Base-by-base conservation (phyloP, 306 rosid species). In the Cucumis hystrix region DNA sequence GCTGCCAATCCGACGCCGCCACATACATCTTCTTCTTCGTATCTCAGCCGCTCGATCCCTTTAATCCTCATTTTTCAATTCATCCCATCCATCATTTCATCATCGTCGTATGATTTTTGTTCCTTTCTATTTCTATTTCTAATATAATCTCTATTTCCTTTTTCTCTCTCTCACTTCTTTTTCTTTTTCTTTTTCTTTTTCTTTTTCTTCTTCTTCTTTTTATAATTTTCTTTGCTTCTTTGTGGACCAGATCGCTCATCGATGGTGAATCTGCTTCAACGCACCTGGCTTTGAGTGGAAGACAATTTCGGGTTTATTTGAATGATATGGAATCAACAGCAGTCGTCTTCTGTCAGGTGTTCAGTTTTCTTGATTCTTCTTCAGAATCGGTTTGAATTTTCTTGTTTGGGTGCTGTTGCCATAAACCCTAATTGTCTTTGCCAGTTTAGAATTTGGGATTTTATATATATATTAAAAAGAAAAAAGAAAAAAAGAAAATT, bases 311-410 rank as follows among this genome's bases (percentile, higher is more conserved):
- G 40, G 77, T 16, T 52, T 8, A 16, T 10, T 16, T 28, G 77
- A 72, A 72, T 28, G 28, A 51, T 51, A 47, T 21, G 58, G 76
- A 70, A 59, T 80, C 81, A 7, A 57, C 66, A 30, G 78, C 83
- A 40, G 58, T 70, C 81, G 59, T 37, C 69, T 45, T 45, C 45
- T 59, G 78, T 67, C 90, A 87, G 90, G 90, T 84, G 79, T 87
- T 84, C 52, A 21, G 40, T 58, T 84, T 65, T 74, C 60, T 65
- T 39, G 8, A 33, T 37, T 37, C 54, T 67, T 67, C 6, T 66
- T 16, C 41, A 37, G 79, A 68, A 54, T 25, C 68, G 23, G 67
- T 15, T 40, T 80, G 47, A 49, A 18, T 62, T 45, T 39, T 59
- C 23, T 45, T 37, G 64, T 71, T 63, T 23, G 51, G 47, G 75